These are phyloP conservation scores for Lomentospora prolificans DNA, from an alignment of 2,329 filamentous ascomycete species.

Conservation along the genomic window DNA sequence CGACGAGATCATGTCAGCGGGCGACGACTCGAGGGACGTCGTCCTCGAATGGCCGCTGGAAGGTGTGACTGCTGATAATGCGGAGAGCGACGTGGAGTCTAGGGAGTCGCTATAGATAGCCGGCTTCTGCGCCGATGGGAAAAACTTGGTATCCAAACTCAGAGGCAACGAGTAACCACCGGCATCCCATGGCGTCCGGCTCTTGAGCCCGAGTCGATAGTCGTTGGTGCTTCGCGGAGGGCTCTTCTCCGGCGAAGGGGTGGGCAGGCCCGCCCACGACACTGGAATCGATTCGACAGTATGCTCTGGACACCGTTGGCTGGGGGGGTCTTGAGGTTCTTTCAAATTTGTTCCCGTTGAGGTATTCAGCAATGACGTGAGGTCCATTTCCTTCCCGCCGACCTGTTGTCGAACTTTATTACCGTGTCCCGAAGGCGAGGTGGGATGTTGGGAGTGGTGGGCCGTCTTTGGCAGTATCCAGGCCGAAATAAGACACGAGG, in stretches of 20 bases:
- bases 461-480: neutral
- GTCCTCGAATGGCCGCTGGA: conserved; percentile 19
- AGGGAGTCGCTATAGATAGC: conserved; percentile 17
- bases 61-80: conserved; percentile 4
- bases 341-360: conserved; percentile 14
- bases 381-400: conserved; percentile 25
- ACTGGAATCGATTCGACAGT: neutral
- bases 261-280: conserved; percentile 7
- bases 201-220: conserved; percentile 14
- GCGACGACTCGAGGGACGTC: conserved; percentile 21
- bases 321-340: neutral
- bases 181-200: conserved; percentile 41
- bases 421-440: neutral
- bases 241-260: conserved; percentile 5
- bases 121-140: conserved; percentile 15
- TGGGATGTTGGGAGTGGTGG: too few relatives aligned
- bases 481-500: neutral
- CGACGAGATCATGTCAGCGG: conserved; percentile 9
- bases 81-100: conserved; percentile 12
- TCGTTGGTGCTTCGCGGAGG: neutral
- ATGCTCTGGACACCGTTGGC: neutral
- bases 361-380: conserved; percentile 30
- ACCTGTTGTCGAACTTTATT: neutral
- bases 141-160: conserved; percentile 26
- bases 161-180: conserved; percentile 37